Conservation (phyloP, 2,329 filamentous ascomycete genomes). For the Microdochium nivale region DNA sequence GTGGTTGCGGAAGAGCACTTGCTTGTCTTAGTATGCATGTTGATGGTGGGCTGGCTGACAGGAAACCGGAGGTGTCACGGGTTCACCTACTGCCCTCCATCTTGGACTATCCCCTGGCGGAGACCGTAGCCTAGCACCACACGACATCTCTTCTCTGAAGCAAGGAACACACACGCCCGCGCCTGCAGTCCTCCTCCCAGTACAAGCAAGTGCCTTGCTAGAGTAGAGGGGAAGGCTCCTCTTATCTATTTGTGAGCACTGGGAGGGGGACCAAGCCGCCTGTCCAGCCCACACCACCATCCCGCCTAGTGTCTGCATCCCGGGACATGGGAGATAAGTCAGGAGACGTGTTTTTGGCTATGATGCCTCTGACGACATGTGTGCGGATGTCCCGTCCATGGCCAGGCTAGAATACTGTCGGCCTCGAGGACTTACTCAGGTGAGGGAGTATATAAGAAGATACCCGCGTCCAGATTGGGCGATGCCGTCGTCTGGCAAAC, state of each 20-base stretch:
- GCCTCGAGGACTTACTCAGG: not conserved
- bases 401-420: too few relatives aligned
- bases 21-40: not conserved
- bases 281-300: not conserved
- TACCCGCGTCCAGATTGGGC: not conserved
- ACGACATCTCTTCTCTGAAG: too few relatives aligned
- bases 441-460: not conserved
- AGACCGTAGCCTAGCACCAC: not conserved
- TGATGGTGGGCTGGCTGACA: not conserved
- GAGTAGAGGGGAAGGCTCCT: not conserved
- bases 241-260: not conserved
- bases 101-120: not conserved
- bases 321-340: not conserved
- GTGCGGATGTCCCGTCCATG: too few relatives aligned
- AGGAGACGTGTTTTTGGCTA: not conserved
- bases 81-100: not conserved
- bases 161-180: not conserved
- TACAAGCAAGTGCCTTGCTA: not conserved
- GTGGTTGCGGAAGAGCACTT: not conserved
- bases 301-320: not conserved
- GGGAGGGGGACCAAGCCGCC: not conserved
- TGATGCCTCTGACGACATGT: not conserved
- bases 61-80: not conserved
- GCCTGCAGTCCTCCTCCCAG: too few relatives aligned
- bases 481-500: not conserved